Conservation (phyloP, 805 yeast species). For the Candida tibetensis region DNA sequence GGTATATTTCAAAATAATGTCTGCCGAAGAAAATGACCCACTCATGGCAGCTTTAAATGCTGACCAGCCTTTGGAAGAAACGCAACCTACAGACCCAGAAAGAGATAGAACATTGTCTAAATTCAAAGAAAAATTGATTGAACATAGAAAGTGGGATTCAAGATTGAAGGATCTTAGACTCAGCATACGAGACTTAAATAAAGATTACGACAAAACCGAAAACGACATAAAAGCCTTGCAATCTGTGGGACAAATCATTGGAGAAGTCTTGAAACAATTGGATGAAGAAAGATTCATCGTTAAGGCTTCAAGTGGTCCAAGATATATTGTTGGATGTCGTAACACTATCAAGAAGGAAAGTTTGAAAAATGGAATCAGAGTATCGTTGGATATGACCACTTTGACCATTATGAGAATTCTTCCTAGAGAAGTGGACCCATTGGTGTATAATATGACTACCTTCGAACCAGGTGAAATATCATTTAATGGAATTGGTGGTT, state of each 20-base stretch:
- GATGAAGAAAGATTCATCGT: conserved; percentile 94
- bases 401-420: conserved; percentile 94
- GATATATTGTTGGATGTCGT: conserved; percentile 96
- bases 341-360: conserved; percentile 82
- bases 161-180: conserved; percentile 80
- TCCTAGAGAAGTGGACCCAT: conserved; percentile 97
- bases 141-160: conserved; percentile 94
- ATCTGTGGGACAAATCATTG: conserved; percentile 94
- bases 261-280: conserved; percentile 92
- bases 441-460: conserved; percentile 96
- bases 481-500: conserved; percentile 93
- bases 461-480: conserved; percentile 97
- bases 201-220: conserved; percentile 87
- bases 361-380: conserved; percentile 91
- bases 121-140: conserved; percentile 81
- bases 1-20: conserved; percentile 28
- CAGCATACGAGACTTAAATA: conserved; percentile 79
- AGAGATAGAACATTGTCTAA: conserved; percentile 74
- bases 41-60: conserved; percentile 63
- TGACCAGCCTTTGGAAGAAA: conserved; percentile 24
- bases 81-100: conserved; percentile 54
- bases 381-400: conserved; percentile 96
- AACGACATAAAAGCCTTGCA: conserved; percentile 96
- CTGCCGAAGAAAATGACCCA: conserved; percentile 69
- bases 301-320: conserved; percentile 94